Evolutionary conservation across 2,329 filamentous ascomycete species (phyloP).

Genomic region (Xylariaceae sp.): DNA sequence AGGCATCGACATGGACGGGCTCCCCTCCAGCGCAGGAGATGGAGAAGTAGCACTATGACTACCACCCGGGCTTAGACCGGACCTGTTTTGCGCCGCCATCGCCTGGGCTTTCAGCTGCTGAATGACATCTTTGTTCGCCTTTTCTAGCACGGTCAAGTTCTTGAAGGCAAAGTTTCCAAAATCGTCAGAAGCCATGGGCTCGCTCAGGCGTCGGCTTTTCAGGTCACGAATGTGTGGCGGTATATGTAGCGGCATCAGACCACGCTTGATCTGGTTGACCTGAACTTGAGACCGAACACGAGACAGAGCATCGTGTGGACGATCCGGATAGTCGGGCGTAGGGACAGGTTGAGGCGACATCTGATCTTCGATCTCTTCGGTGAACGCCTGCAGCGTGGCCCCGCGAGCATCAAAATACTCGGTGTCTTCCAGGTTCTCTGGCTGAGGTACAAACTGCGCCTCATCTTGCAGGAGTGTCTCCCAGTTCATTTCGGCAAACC

Average conservation of each 20-base stretch:
- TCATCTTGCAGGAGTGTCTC: conserved; percentile 87
- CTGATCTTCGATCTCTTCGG: conserved; percentile 90
- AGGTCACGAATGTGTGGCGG: conserved; percentile 91
- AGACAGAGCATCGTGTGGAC: conserved; percentile 90
- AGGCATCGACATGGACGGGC: conserved; percentile 71
- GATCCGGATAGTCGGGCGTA: conserved; percentile 71
- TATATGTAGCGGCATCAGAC: conserved; percentile 91
- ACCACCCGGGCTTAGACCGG: conserved; percentile 36
- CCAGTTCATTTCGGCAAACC: conserved; percentile 87
- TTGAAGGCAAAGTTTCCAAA: conserved; percentile 97
- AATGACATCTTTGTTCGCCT: conserved; percentile 97
- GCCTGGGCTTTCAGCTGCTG: conserved; percentile 92
- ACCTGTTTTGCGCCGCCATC: conserved; percentile 58
- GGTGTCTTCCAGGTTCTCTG: conserved; percentile 91
- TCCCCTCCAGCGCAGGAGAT: conserved; percentile 69
- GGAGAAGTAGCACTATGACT: conserved; percentile 45
- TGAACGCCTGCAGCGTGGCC: conserved; percentile 85
- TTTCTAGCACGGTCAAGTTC: conserved; percentile 91
- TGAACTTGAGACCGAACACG: conserved; percentile 68
- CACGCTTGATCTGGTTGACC: conserved; percentile 79
- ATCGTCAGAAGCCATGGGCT: conserved; percentile 82
- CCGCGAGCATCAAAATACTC: conserved; percentile 95
- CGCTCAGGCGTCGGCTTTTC: conserved; percentile 79
- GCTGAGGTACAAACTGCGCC: conserved; percentile 87
- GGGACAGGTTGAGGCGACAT: conserved; percentile 64